These are phyloP conservation scores for Alectoria sarmentosa DNA, from an alignment of 495 filamentous ascomycete species.

Conservation along the genomic window DNA sequence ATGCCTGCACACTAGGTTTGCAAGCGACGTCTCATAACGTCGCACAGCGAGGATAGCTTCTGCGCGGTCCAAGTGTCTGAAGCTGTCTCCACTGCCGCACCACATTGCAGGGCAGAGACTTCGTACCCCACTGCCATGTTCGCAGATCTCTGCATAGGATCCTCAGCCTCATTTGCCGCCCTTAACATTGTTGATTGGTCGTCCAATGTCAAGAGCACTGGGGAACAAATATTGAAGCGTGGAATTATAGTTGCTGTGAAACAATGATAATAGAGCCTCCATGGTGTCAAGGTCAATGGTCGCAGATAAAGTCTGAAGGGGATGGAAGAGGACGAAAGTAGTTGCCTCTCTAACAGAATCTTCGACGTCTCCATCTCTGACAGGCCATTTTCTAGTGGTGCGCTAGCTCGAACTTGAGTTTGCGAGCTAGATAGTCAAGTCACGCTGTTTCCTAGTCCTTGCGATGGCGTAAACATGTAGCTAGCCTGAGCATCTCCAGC, in stretches of 20 bases:
- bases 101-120: not conserved
- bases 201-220: not conserved
- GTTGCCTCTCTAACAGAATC: too few relatives aligned
- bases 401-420: too few relatives aligned
- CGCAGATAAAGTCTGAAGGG: too few relatives aligned
- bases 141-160: not conserved
- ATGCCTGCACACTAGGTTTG: constrained; percentile 1
- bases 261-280: not conserved
- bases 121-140: not conserved
- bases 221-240: not conserved
- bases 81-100: not conserved
- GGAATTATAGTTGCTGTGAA: not conserved
- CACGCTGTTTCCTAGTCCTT: too few relatives aligned
- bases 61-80: not conserved
- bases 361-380: too few relatives aligned
- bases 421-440: too few relatives aligned
- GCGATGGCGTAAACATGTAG: too few relatives aligned
- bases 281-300: not conserved
- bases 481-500: too few relatives aligned
- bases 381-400: too few relatives aligned
- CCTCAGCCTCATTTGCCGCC: not conserved
- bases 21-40: constrained; percentile 1
- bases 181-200: not conserved
- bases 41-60: not conserved
- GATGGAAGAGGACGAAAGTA: too few relatives aligned